A percentile compares a stretch with the other conserved stretches of the same genome.
Conservation (phyloP, 2,329 filamentous ascomycete genomes). For the Zymoseptoria pseudotritici region DNA sequence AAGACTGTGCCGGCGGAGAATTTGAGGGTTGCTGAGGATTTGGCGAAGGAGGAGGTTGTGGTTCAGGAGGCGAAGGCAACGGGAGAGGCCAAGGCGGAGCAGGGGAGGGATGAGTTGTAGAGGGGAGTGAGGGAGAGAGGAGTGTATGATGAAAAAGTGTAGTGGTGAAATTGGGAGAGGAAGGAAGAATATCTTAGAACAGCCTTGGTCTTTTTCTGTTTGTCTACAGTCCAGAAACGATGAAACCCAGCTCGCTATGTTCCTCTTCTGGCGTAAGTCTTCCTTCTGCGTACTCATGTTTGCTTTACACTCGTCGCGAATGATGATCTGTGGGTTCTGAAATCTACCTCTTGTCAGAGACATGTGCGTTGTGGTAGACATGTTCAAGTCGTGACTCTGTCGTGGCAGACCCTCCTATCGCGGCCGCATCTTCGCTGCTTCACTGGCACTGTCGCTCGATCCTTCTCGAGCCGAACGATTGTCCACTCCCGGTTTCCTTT, state of each 20-base stretch:
- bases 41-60: constrained; percentile 40
- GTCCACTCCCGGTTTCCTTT: not conserved
- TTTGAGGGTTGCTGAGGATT: constrained; percentile 32
- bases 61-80: constrained; percentile 23
- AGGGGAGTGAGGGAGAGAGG: not conserved
- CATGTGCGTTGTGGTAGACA: no score
- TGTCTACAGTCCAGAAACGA: no score
- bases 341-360: no score
- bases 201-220: no score
- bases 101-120: constrained; percentile 19
- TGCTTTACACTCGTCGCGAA: no score
- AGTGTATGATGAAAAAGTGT: not conserved
- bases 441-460: not conserved
- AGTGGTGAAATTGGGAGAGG: not conserved
- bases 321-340: no score
- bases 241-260: no score
- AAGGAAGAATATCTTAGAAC: no score
- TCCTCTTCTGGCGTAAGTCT: no score
- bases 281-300: no score
- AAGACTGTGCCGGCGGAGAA: constrained; percentile 36
- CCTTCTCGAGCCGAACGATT: not conserved
- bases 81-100: constrained; percentile 19
- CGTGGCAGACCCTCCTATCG: not conserved
- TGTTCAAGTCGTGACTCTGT: no score
- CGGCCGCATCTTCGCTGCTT: not conserved